Conservation (phyloP, 768 basidiomycete genomes). For the Pluteus cervinus region DNA sequence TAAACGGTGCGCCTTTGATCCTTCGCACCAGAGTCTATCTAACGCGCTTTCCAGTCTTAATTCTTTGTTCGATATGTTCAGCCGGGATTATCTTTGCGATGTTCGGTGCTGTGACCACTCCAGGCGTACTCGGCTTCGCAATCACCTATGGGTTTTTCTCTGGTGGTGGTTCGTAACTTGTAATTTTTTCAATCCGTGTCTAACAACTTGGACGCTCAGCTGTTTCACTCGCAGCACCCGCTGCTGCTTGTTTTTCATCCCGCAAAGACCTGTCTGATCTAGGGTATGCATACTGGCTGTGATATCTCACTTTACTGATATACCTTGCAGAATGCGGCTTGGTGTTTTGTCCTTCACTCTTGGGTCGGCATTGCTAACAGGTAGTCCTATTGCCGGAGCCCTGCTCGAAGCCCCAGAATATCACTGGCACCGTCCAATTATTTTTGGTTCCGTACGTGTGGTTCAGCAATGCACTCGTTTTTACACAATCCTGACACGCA, state of each 20-base stretch:
- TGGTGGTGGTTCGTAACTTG: slow-evolving; percentile 36
- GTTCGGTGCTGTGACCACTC: slow-evolving; percentile 37
- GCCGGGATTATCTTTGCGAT: slow-evolving; percentile 44
- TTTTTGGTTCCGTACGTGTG: slow-evolving; percentile 36
- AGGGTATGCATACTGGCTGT: slow-evolving; percentile 24
- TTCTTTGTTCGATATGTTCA: slow-evolving; percentile 32
- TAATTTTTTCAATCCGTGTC: not conserved
- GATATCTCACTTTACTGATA: not conserved
- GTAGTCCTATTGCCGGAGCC: slow-evolving; percentile 49
- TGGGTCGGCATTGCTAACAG: slow-evolving; percentile 39
- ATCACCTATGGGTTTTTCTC: slow-evolving; percentile 52
- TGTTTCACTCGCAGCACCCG: slow-evolving; percentile 33
- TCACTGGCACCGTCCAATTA: slow-evolving; percentile 34
- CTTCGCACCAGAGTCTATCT: slow-evolving; percentile 1
- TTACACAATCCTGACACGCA: slow-evolving; percentile 2
- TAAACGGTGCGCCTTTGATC: slow-evolving; percentile 33
- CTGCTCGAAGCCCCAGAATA: slow-evolving; percentile 32
- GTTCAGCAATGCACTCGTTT: not conserved
- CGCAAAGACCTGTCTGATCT: slow-evolving; percentile 37
- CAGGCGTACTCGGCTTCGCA: slow-evolving; percentile 37
- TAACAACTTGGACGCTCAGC: slow-evolving; percentile 21
- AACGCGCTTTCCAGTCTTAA: slow-evolving; percentile 29
- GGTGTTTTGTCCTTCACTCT: slow-evolving; percentile 38
- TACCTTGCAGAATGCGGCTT: slow-evolving; percentile 31
- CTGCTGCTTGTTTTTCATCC: slow-evolving; percentile 31